Percentiles rank a stretch among this genome's conserved stretches.
These are phyloP conservation scores for Yamadazyma ubonensis DNA, from an alignment of 805 yeast species.

Conservation along the genomic window DNA sequence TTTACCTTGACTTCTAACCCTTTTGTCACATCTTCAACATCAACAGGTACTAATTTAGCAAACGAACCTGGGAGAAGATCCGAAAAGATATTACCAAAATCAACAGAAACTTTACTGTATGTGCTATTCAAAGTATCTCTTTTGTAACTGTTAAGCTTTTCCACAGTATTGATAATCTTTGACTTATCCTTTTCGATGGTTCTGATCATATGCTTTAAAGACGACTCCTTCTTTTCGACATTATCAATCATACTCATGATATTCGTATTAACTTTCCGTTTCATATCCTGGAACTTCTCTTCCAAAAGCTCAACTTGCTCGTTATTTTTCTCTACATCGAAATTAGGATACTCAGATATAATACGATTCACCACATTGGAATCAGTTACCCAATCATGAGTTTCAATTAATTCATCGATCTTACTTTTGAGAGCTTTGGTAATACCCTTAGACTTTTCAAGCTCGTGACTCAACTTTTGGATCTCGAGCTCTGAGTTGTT, in stretches of 20 bases:
- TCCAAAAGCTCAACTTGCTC: constrained; percentile 55
- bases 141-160: constrained; percentile 80
- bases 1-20: constrained; percentile 91
- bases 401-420: constrained; percentile 47
- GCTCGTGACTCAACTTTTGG: constrained; percentile 55
- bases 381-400: constrained; percentile 74
- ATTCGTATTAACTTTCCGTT: constrained; percentile 76
- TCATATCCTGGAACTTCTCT: constrained; percentile 65
- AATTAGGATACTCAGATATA: constrained; percentile 59
- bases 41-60: constrained; percentile 83
- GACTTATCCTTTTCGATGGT: constrained; percentile 87
- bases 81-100: constrained; percentile 86
- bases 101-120: constrained; percentile 81
- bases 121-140: constrained; percentile 78
- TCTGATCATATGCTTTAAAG: constrained; percentile 74
- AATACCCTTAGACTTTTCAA: constrained; percentile 46
- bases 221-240: constrained; percentile 81
- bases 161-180: constrained; percentile 85
- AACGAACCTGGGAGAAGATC: constrained; percentile 87
- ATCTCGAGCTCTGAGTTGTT: constrained; percentile 50
- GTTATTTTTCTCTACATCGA: constrained; percentile 62
- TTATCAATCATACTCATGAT: constrained; percentile 90
- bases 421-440: constrained; percentile 35
- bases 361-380: constrained; percentile 54
- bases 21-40: constrained; percentile 77